A percentile compares a stretch with the other conserved stretches of the same genome.
phyloP scores from a whole-genome alignment of 73 alveolate species.

The Tetrahymena elliotti region DNA sequence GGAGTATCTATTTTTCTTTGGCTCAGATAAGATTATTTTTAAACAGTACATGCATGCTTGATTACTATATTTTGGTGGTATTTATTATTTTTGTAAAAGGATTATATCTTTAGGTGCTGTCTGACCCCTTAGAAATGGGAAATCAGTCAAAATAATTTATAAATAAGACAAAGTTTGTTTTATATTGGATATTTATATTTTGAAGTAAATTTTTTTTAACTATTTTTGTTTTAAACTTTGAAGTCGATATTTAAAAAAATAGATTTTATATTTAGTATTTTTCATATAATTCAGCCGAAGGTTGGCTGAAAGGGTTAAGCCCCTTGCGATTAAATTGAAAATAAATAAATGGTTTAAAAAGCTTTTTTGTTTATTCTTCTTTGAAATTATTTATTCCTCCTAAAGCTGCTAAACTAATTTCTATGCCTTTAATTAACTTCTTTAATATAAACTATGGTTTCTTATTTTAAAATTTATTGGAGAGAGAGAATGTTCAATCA shows the following conservation, averaged over 20 bases:
- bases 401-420: not conserved
- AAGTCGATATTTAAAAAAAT: not conserved
- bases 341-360: no score
- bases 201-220: not conserved
- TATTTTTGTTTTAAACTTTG: not conserved
- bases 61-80: not conserved
- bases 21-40: no score
- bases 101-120: not conserved
- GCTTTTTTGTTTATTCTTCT: not conserved
- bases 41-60: not conserved
- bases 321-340: not conserved
- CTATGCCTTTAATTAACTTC: not conserved
- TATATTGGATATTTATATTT: not conserved
- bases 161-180: not conserved
- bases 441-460: not conserved
- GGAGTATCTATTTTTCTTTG: not conserved
- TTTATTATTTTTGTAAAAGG: not conserved
- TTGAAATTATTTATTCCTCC: not conserved
- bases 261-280: not conserved
- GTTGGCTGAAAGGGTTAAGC: not conserved
- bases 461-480: no score
- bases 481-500: not conserved
- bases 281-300: not conserved
- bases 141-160: not conserved
- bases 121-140: not conserved